Conservation (phyloP, 2,329 filamentous ascomycete genomes). For the Aspergillus brasiliensis region DNA sequence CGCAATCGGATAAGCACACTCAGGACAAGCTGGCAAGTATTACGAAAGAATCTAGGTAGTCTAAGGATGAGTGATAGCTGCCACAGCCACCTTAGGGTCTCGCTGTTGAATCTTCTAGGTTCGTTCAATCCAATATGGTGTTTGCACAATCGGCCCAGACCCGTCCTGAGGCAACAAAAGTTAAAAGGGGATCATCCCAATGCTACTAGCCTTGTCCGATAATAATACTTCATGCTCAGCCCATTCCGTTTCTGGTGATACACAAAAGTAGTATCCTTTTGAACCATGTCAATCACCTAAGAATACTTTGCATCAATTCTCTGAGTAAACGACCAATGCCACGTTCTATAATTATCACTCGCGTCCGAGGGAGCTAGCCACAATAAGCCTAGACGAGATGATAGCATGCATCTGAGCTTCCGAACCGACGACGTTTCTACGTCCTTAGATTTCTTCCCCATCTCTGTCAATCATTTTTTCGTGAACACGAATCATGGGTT, state of each 20-base stretch:
- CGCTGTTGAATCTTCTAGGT: constrained; percentile 6
- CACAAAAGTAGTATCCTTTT: not conserved
- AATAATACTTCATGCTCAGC: not conserved
- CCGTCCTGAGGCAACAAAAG: constrained; percentile 21
- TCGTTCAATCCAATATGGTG: constrained; percentile 10
- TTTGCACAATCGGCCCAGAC: constrained; percentile 15
- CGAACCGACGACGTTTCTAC: not conserved
- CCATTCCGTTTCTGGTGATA: not conserved
- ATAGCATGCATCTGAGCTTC: not conserved
- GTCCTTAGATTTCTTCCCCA: too few species aligned
- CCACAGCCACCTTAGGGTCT: constrained; percentile 14
- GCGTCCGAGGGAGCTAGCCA: not conserved
- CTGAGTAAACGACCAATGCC: not conserved
- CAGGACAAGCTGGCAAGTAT: not conserved
- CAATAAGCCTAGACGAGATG: not conserved
- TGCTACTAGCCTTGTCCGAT: not conserved
- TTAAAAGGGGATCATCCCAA: not conserved
- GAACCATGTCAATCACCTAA: not conserved
- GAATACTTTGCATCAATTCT: not conserved
- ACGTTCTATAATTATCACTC: not conserved
- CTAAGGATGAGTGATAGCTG: constrained; percentile 3
- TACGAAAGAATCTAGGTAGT: constrained; percentile 6
- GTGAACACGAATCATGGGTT: too few species aligned
- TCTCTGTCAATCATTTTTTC: too few species aligned
- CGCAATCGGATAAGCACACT: constrained; percentile 10